Evolutionary conservation across 352 stramenopile species (phyloP), one percentile per base, ranked within the genome.

Genomic region (Phytophthora tentaculata): DNA sequence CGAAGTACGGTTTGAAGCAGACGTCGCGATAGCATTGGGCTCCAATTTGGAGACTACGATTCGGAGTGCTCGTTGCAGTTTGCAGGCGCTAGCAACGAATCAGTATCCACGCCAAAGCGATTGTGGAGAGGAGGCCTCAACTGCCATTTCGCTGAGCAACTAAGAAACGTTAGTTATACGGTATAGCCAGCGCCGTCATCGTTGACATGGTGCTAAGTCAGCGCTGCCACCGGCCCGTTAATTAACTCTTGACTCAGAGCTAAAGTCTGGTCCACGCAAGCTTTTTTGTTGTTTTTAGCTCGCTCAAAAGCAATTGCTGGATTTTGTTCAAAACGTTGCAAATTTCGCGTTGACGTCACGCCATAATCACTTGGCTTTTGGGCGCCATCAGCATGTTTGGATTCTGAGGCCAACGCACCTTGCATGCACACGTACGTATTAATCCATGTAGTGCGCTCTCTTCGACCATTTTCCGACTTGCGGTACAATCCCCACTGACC

Each of bases 391-490:
- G 41, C 35, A 19, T n/a, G 3, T 43, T n/a, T 6, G 2, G 14
- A n/a, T 19, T 2, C 2, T n/a, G 14, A 43, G 29, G 29, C 35
- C 35, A 43, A 12, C 12, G 3, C 12, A n/a, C 12, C 1, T 7
- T 43, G 10, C 12, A n/a, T 43, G 14, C 35, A n/a, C n/a, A n/a
- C n/a, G n/a, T n/a, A n/a, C n/a, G n/a, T n/a, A 3, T 19, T 4
- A 3, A 43, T 43, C 3, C 32, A 43, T 43, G 35, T 17, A 43
- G 35, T 2, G 14, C 35, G 17, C 43, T 57, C 50, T 43, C 35
- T 19, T 19, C 14, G 12, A 56, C 43, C 64, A 65, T 26, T 67
- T 72, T 72, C 60, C 61, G 51, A 73, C 54, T 64, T 64, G 59
- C 65, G 52, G 45, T 50, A 45, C 57, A 22, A 66, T 8, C 24